Base-by-base conservation (phyloP, 1,284 basidiomycete species). In the Entoloma clypeatum region DNA sequence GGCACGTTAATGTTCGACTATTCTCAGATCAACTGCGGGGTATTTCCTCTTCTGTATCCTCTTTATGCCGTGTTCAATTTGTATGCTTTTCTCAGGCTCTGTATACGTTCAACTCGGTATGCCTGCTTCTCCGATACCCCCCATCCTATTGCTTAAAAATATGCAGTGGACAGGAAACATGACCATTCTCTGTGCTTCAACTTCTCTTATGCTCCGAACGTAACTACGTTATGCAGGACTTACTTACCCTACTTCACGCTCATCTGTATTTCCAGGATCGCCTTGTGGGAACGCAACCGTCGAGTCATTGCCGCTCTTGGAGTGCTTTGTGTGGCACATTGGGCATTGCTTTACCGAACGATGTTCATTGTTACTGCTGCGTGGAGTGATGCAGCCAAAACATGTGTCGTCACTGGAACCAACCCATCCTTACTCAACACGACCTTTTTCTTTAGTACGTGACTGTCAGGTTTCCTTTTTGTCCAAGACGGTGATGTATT, bases 131-230 rank as follows among this genome's bases (percentile, higher is more conserved):
- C 22, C 5, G n/a, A 8, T 6, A 11, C 13, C 32, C 39, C 13
- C 27, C 11, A 28, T 37, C 17, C 28, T 14, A 17, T 23, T 19
- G 22, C 25, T 34, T 2, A 43, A 41, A 21, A 31, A 19, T 31
- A 35, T 28, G 14, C 41, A 82, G 77, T 75, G 72, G 69, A 69
- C 75, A 11, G 79, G 79, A 32, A 81, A 81, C 48, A 74, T 81
- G 72, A 65, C 79, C 3, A 77, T 82, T 26, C 66, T 80, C 17
- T 72, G 72, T 44, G 76, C 79, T 8, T 81, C 79, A 9, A 83
- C 78, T 1, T 80, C 77, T 13, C 66, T 86, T 26, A 82, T 84
- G 79, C 69, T 85, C 36, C 68, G 81, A 58, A 82, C 81, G 80
- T 81, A 55, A 49, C 71, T 58, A 14, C 21, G 17, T 14, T 11